phyloP scores from a whole-genome alignment of 148 eudicot species.

The Nepenthes gracilis region DNA sequence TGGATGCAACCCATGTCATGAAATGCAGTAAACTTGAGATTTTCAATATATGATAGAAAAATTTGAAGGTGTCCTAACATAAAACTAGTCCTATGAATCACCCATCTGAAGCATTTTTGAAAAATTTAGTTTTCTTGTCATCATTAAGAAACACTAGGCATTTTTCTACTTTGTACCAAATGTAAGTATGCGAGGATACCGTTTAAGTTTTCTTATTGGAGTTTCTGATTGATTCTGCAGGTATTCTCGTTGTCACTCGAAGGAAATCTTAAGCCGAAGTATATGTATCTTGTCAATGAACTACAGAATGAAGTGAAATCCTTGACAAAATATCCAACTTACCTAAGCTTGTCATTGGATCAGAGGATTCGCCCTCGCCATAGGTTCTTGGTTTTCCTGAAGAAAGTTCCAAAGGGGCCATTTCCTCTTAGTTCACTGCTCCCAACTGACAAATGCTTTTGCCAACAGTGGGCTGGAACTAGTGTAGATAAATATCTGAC shows the following conservation, averaged over 20 bases:
- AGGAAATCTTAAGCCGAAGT: constrained; percentile 86
- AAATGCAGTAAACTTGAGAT: too few relatives aligned
- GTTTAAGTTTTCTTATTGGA: not conserved
- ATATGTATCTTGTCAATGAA: constrained; percentile 72
- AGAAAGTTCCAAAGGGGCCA: constrained; percentile 86
- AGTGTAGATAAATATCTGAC: constrained; percentile 72
- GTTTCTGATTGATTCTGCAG: constrained; percentile 26
- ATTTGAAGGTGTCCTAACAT: too few relatives aligned
- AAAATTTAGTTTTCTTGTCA: too few relatives aligned
- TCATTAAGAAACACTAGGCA: too few relatives aligned
- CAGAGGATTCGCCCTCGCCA: constrained; percentile 97
- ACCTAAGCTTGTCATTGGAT: constrained; percentile 88
- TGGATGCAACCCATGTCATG: too few relatives aligned
- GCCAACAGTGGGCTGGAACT: constrained; percentile 90
- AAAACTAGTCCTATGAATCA: too few relatives aligned
- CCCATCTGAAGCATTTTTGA: too few relatives aligned
- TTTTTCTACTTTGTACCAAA: too few relatives aligned
- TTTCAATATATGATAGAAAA: too few relatives aligned
- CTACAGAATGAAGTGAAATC: constrained; percentile 77
- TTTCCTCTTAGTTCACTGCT: constrained; percentile 86
- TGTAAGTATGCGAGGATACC: too few relatives aligned
- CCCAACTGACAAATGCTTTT: constrained; percentile 84
- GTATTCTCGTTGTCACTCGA: constrained; percentile 92
- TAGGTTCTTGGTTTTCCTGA: constrained; percentile 69
- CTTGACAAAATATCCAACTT: constrained; percentile 82